A percentile compares a stretch with the other conserved stretches of the same genome.
These are phyloP conservation scores for Moesziomyces parantarcticus DNA, from an alignment of 1,284 basidiomycete species.

Conservation along the genomic window DNA sequence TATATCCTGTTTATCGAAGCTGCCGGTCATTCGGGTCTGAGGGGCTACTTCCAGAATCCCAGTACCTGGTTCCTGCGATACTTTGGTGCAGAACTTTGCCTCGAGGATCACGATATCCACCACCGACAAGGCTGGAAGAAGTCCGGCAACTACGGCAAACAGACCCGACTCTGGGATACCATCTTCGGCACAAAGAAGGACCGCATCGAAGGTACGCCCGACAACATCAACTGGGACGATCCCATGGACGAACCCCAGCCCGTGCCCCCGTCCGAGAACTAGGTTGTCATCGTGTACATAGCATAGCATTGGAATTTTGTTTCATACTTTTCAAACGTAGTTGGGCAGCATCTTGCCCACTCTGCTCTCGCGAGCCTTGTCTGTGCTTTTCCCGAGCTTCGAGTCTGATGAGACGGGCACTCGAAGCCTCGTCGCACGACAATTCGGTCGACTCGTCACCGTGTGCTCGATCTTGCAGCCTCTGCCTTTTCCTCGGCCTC, in stretches of 20 bases:
- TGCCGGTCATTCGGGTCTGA: constrained; percentile 56
- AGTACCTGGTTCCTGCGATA: constrained; percentile 45
- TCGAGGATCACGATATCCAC: constrained; percentile 68
- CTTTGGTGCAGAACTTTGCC: constrained; percentile 52
- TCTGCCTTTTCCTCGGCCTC: too few relatives aligned
- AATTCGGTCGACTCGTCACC: too few relatives aligned
- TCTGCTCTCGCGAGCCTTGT: too few relatives aligned
- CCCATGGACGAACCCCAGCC: constrained; percentile 20
- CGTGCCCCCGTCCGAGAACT: constrained; percentile 1
- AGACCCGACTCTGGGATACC: constrained; percentile 62
- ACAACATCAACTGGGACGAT: constrained; percentile 46
- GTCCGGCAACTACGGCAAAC: constrained; percentile 63
- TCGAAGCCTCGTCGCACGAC: too few relatives aligned
- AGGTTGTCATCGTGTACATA: background rate
- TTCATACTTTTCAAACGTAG: too few relatives aligned
- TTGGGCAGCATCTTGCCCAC: too few relatives aligned
- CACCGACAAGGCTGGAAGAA: constrained; percentile 62
- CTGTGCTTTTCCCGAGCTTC: too few relatives aligned
- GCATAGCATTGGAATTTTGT: too few relatives aligned
- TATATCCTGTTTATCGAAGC: constrained; percentile 43
- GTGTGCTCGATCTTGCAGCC: too few relatives aligned
- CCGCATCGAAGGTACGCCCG: constrained; percentile 47
- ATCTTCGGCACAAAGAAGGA: constrained; percentile 61
- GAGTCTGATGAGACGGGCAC: too few relatives aligned
- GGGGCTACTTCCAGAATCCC: constrained; percentile 57